Evolutionary conservation across 495 filamentous ascomycete genomes (phyloP), one percentile per base, ranked within the genome.

Genomic region (Cetradonia linearis): DNA sequence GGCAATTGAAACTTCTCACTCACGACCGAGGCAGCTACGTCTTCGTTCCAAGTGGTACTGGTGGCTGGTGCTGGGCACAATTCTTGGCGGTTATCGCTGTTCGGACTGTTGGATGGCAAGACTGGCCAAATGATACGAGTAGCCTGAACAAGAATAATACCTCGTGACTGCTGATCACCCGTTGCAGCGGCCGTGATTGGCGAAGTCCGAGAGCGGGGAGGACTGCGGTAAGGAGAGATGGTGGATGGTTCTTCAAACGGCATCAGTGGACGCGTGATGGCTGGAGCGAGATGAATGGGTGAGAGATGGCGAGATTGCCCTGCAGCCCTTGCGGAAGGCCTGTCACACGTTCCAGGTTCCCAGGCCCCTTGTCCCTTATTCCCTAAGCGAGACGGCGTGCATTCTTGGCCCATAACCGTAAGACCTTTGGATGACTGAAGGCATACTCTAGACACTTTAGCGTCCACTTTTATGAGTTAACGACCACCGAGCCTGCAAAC

Each of bases 341-440:
- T 56, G 54, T 56, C 54, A 56, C 54, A 56, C 54, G 54, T 56
- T 56, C 54, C 20, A 42, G 54, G 54, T 42, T 44, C 36, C 38
- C 20, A 42, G 54, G 54, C 28, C 30, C 36, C 38, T 30, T 18
- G 31, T 53, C 28, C 49, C 27, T 30, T n/a, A 9, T 13, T 28
- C n/a, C 36, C 28, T 56, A 56, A 56, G 54, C 54, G 54, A 56
- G 36, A 36, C 54, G 54, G 34, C 54, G 54, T 56, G 54, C 33
- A 33, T 56, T 33, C 53, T 20, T 31, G 49, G 28, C 49, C 49
- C 28, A n/a, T 31, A 25, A 20, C n/a, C 28, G 25, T n/a, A 10
- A 27, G 49, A 20, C n/a, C 42, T 20, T 23, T 20, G 20, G 4
- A 14, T 38, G 20, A 46, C 42, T 33, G 28, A 52, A 31, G 48